A percentile compares a stretch with the other conserved stretches of the same genome.
Evolutionary conservation across 345 rosid genomes (phyloP).

Genomic region (Passiflora organensis): DNA sequence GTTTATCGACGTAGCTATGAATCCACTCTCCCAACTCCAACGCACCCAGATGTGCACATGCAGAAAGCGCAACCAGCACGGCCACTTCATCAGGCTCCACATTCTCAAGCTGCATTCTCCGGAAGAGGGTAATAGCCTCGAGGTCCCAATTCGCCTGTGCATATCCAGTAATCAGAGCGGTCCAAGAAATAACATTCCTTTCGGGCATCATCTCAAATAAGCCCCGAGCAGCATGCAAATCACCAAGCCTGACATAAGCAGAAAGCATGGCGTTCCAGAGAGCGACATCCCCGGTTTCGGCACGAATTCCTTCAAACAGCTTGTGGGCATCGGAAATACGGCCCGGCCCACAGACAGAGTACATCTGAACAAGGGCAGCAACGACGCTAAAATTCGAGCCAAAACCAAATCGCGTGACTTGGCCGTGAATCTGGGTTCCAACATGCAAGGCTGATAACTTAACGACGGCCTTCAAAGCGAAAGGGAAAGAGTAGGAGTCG

Average conservation of each 20-base stretch:
- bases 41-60: slow-evolving; percentile 63
- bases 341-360: slow-evolving; percentile 21
- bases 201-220: slow-evolving; percentile 53
- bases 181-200: slow-evolving; percentile 64
- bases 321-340: slow-evolving; percentile 38
- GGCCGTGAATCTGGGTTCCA: slow-evolving; percentile 57
- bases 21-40: slow-evolving; percentile 61
- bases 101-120: slow-evolving; percentile 49
- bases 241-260: slow-evolving; percentile 43
- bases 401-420: slow-evolving; percentile 43
- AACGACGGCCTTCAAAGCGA: slow-evolving; percentile 44
- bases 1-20: slow-evolving; percentile 32
- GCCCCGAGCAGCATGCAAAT: slow-evolving; percentile 36
- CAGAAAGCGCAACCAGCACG: slow-evolving; percentile 56
- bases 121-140: slow-evolving; percentile 49
- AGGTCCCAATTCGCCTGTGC: slow-evolving; percentile 41
- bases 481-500: slow-evolving; percentile 63
- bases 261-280: slow-evolving; percentile 65
- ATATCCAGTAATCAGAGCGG: slow-evolving; percentile 58
- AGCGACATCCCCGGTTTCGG: slow-evolving; percentile 17
- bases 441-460: slow-evolving; percentile 29
- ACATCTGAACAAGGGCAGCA: slow-evolving; percentile 55
- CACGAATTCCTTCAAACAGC: slow-evolving; percentile 47
- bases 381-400: slow-evolving; percentile 36
- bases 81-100: slow-evolving; percentile 65